Conservation (phyloP, 1,284 basidiomycete genomes). For the Heterobasidion annosum region DNA sequence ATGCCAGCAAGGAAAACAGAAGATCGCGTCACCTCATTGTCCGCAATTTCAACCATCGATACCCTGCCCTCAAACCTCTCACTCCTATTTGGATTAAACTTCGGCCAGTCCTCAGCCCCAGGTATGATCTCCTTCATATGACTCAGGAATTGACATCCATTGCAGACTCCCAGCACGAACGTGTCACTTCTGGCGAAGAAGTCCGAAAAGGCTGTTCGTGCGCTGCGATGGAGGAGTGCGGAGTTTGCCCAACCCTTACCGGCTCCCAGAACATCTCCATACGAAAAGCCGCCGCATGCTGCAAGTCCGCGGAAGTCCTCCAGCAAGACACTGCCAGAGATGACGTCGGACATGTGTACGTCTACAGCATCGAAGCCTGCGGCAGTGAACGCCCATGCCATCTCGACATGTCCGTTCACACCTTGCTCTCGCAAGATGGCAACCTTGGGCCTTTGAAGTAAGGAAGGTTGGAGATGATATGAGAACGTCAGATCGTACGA, state of each 20-base stretch:
- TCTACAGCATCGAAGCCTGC: constrained; percentile 95
- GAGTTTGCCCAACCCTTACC: constrained; percentile 98
- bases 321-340: constrained; percentile 61
- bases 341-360: constrained; percentile 97
- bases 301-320: constrained; percentile 78
- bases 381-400: constrained; percentile 94
- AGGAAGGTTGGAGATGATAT: constrained; percentile 24
- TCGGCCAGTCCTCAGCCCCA: constrained; percentile 81
- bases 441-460: constrained; percentile 69
- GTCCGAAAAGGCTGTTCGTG: constrained; percentile 64
- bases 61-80: constrained; percentile 91
- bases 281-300: constrained; percentile 97
- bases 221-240: constrained; percentile 72
- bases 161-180: constrained; percentile 94
- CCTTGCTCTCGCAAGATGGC: constrained; percentile 97
- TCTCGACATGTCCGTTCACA: constrained; percentile 97
- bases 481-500: constrained; percentile 72
- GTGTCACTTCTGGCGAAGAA: constrained; percentile 82
- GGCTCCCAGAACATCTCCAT: constrained; percentile 96
- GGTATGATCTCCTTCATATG: constrained; percentile 84
- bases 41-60: constrained; percentile 71
- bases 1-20: constrained; percentile 89
- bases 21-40: constrained; percentile 39
- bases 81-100: constrained; percentile 84
- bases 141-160: constrained; percentile 96